phyloP scores from a whole-genome alignment of 345 rosid genomes.

The Litchi chinensis region DNA sequence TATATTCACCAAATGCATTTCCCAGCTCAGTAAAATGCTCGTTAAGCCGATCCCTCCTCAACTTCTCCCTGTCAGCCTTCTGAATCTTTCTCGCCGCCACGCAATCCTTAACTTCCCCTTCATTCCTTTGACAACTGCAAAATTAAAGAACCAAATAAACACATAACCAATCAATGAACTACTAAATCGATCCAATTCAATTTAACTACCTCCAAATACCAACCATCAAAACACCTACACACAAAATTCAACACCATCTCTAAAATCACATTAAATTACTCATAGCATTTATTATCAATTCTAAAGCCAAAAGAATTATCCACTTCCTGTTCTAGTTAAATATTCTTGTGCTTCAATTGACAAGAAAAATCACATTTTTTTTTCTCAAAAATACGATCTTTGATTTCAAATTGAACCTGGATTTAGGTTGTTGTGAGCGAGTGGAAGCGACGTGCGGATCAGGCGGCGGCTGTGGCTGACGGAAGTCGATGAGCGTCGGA shows the following conservation, averaged over 20 bases:
- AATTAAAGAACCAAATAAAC: neutral
- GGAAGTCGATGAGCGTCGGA: constrained; percentile 32
- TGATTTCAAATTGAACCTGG: constrained; percentile 23
- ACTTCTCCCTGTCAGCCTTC: constrained; percentile 89
- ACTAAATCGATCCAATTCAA: neutral
- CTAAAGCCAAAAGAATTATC: neutral
- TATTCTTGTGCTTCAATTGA: neutral
- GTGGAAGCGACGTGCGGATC: constrained; percentile 23
- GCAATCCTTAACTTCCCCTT: constrained; percentile 43
- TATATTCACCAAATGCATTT: constrained; percentile 61
- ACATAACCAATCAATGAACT: neutral
- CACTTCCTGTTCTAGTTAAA: neutral
- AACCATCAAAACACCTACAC: neutral
- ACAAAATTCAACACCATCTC: neutral
- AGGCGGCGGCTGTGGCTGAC: constrained; percentile 30
- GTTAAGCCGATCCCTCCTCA: constrained; percentile 88
- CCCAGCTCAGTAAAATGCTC: constrained; percentile 86
- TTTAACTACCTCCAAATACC: neutral
- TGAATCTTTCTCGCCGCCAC: constrained; percentile 63
- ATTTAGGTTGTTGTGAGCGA: constrained; percentile 25
- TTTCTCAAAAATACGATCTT: neutral
- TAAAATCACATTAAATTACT: neutral
- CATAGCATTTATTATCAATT: too few relatives aligned
- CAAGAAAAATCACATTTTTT: neutral
- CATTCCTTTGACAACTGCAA: constrained; percentile 49